Base-by-base conservation (phyloP, 305 asterid species). In the Vinca major region DNA sequence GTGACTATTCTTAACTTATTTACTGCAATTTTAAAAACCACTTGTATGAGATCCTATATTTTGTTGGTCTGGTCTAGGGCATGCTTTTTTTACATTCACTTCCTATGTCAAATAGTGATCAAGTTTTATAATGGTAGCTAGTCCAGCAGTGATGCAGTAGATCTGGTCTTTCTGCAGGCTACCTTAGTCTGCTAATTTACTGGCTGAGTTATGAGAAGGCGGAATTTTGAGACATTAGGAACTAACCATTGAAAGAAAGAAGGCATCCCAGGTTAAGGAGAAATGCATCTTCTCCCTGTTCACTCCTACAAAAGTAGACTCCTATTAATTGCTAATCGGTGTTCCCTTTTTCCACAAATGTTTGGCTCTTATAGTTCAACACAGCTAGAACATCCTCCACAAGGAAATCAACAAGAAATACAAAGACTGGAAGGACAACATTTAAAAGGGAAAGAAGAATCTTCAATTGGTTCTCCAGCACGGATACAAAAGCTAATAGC, bases 401-500 rank as follows among this genome's bases (percentile, higher is more conserved):
- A 16, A 37, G 64, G 36, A 58, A 58, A 5, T 58, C 43, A 13
- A 1, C 45, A 16, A 7, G 47, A 37, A 41, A 33, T 3, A 13
- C 43, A 26, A 33, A 26, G 43, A 12, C n/a, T 0, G 21, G 64
- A 60, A 17, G 47, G 8, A 47, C 64, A 37, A 60, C 64, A 37
- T 37, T 14, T 37, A 19, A 16, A 80, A 71, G 71, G 14, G 76
- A 75, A 77, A 54, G 71, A 52, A 62, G 69, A 77, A 54, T 67
- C 75, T 49, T 79, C 72, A 19, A 73, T 84, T 56, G 84, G 78
- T 62, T 90, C 97, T 65, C 90, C 89, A n/a, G 75, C 87, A 74
- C 83, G 95, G 72, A 77, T 90, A 66, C 92, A 84, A 45, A 92
- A 88, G 80, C 71, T 92, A 69, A 86, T 92, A 66, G 90, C 90